phyloP scores from a whole-genome alignment of 805 yeast species.

The Lipomyces sp. region DNA sequence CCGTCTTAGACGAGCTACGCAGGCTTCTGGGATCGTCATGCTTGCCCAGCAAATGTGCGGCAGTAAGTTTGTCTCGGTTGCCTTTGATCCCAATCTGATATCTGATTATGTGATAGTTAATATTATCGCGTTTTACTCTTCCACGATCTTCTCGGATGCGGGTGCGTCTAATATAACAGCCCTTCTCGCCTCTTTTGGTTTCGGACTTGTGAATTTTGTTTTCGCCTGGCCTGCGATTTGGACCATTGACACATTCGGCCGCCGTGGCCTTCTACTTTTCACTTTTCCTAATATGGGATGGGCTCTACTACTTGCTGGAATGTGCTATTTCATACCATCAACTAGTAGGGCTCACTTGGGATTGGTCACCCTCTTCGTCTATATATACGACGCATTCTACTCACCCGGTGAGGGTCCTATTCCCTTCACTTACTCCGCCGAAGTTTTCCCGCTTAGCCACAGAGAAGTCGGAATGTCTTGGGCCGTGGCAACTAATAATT shows the following conservation, averaged over 20 bases:
- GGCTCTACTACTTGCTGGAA: conserved; percentile 56
- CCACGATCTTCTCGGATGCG: conserved; percentile 71
- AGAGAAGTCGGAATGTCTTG: conserved; percentile 81
- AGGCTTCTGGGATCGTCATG: conserved; percentile 80
- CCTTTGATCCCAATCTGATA: conserved; percentile 75
- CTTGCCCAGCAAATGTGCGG: conserved; percentile 84
- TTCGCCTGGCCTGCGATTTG: conserved; percentile 83
- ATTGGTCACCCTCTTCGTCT: conserved; percentile 72
- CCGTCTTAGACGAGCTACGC: conserved; percentile 80
- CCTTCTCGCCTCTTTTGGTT: conserved; percentile 82
- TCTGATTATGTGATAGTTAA: conserved; percentile 66
- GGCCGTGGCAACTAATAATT: conserved; percentile 67
- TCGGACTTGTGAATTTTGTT: conserved; percentile 77
- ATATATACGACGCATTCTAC: conserved; percentile 71
- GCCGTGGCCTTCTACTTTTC: conserved; percentile 61
- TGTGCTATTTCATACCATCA: conserved; percentile 71
- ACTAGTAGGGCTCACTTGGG: conserved; percentile 59
- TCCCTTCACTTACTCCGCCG: conserved; percentile 87
- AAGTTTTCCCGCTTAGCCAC: conserved; percentile 76
- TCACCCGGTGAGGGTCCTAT: conserved; percentile 90
- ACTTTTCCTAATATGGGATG: conserved; percentile 66
- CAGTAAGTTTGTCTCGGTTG: conserved; percentile 73
- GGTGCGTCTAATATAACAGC: conserved; percentile 67
- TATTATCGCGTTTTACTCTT: conserved; percentile 84
- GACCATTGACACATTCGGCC: conserved; percentile 77